Base-by-base conservation (phyloP, 371 early-diverging fungal genomes). In the Fennellomyces sp. region DNA sequence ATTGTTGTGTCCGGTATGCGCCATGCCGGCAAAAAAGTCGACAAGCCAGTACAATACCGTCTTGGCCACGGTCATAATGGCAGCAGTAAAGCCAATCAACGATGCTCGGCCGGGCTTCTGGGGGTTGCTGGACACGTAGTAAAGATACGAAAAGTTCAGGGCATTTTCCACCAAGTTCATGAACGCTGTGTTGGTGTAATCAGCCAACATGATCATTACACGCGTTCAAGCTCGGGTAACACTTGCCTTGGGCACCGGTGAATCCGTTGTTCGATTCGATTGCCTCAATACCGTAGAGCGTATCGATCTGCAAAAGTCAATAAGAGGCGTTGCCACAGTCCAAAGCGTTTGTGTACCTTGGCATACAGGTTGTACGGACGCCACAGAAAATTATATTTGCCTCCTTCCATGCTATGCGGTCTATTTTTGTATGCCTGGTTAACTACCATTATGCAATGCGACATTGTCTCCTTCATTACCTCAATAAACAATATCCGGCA, bases 391-490 rank as follows among this genome's bases (percentile, higher is more conserved):
- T 68, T 66, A 28, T 62, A 65, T 10, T 58, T 51, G 2, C 75
- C 75, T n/a, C 70, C 73, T 56, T 65, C 65, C 74, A 77, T 74
- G 33, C 68, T 71, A 35, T 65, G 62, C 15, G 78, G 78, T 38
- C 76, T 76, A 49, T 42, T n/a, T n/a, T n/a, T n/a, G n/a, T n/a
- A n/a, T n/a, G n/a, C n/a, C n/a, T n/a, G n/a, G n/a, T n/a, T n/a
- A n/a, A n/a, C n/a, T n/a, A n/a, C n/a, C n/a, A n/a, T n/a, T n/a
- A n/a, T n/a, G n/a, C n/a, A n/a, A n/a, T n/a, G n/a, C n/a, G n/a
- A n/a, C n/a, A n/a, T n/a, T n/a, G n/a, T n/a, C n/a, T n/a, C n/a
- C n/a, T n/a, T n/a, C n/a, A 7, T 49, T 66, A 72, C 74, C 77
- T 58, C 19, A 72, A 49, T 13, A 77, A 62, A 48, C 78, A 77